Evolutionary conservation across 2,329 filamentous ascomycete genomes (phyloP), one percentile per base, ranked within the genome.

Genomic region (Blumeria hordei): DNA sequence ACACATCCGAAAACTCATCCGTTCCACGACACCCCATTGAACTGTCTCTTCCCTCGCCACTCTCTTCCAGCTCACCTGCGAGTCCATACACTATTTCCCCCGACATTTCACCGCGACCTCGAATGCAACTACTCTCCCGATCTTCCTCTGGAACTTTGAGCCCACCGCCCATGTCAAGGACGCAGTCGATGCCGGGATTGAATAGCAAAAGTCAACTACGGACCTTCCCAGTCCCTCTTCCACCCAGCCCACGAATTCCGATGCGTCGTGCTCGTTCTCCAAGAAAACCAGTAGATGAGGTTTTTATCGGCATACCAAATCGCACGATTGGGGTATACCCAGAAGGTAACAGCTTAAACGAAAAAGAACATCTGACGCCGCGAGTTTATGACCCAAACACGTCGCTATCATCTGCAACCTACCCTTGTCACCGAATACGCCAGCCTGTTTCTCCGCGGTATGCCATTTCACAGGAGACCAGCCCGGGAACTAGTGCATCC

Each of bases 171-270:
- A 80, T 82, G 73, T 74, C 73, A 12, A 75, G 78, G 59, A 78
- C 78, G 33, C 76, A 79, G 62, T 81, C 78, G 8, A 72, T 82
- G 71, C 78, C 78, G 11, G 76, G 77, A 33, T 72, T 80, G 28
- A 78, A 74, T 60, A 75, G 73, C 39, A 70, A 75, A 9, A 77
- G 77, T 47, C 76, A 78, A 60, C 68, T 80, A 28, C 68, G 79
- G 28, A 74, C 72, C 59, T 71, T 73, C 35, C 73, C 75, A 1
- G 55, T 59, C 14, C 70, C 74, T 56, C 74, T 75, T 34, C 71
- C 75, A 3, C 69, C 70, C 45, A 80, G 76, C 60, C 76, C 77
- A 8, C 69, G 70, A 3, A 69, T 70, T 12, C 78, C 76, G 3
- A 75, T 75, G 1, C 73, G 67, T 60, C 71, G 75, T 44, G 65